phyloP scores from a whole-genome alignment of 768 basidiomycete species.

The Solioccasus polychromus region DNA sequence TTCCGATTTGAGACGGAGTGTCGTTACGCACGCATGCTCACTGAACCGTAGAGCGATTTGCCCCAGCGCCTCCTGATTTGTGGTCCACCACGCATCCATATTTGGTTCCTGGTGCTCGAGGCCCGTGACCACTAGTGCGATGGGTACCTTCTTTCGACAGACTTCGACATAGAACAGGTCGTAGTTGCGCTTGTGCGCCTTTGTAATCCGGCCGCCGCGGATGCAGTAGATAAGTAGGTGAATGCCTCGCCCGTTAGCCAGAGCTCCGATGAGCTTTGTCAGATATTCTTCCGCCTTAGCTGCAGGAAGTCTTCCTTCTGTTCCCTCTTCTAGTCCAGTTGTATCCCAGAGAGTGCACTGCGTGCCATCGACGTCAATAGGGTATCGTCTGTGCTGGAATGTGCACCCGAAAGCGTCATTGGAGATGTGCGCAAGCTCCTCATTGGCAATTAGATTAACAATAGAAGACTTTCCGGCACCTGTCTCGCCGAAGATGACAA shows the following conservation, averaged over 20 bases:
- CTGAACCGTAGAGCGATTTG: conserved; percentile 27
- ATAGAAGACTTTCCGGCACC: conserved; percentile 4
- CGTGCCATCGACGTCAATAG: not conserved
- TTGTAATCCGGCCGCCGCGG: not conserved
- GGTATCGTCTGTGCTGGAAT: not conserved
- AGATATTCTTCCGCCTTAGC: not conserved
- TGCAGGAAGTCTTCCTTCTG: conserved; percentile 7
- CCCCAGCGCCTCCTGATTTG: conserved; percentile 26
- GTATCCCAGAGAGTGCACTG: conserved; percentile 6
- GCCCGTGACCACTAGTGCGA: conserved; percentile 36
- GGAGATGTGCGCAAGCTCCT: not conserved
- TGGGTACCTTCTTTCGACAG: conserved; percentile 33
- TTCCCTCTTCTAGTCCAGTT: conserved; percentile 6
- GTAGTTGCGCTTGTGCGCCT: conserved; percentile 29
- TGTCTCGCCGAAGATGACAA: conserved; percentile 1
- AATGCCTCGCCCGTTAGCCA: not conserved
- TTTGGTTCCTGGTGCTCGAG: conserved; percentile 25
- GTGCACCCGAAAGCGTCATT: conserved; percentile 2
- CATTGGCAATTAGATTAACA: conserved; percentile 2
- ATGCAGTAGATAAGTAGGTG: not conserved
- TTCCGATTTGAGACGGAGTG: conserved; percentile 1
- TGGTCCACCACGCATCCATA: conserved; percentile 28
- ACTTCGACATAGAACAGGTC: conserved; percentile 32
- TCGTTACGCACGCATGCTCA: conserved; percentile 14
- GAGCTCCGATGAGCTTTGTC: not conserved